A percentile compares a stretch with the other conserved stretches of the same genome.
phyloP scores from a whole-genome alignment of 1,139 yeast species.

The Scheffersomyces titani region DNA sequence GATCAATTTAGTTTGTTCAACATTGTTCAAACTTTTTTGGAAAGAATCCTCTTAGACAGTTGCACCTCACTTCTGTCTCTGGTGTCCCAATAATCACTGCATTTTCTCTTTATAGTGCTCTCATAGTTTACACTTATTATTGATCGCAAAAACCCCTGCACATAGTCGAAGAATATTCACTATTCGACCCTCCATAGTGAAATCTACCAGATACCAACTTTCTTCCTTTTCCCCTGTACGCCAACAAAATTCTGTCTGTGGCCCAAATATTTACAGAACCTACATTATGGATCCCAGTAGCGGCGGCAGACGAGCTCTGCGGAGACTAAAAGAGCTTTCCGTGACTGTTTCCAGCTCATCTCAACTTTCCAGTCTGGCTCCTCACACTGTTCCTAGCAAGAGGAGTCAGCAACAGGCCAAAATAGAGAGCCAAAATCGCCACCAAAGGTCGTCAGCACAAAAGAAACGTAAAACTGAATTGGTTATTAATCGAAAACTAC shows the following conservation, averaged over 20 bases:
- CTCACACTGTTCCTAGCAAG: background rate
- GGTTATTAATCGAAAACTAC: background rate
- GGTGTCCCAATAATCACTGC: background rate
- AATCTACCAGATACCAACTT: background rate
- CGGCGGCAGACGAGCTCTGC: background rate
- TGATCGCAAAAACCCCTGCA: background rate
- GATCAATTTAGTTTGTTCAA: too few species aligned
- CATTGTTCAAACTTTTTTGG: too few species aligned
- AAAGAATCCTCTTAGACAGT: background rate
- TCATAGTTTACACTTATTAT: background rate
- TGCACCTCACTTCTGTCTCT: background rate
- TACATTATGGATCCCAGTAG: background rate
- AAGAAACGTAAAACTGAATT: background rate
- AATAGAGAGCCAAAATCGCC: constrained; percentile 1
- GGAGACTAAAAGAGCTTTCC: background rate
- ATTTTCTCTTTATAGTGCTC: background rate
- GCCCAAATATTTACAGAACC: background rate
- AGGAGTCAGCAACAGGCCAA: constrained; percentile 3
- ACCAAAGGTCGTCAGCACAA: background rate
- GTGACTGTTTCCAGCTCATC: background rate
- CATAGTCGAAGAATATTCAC: background rate
- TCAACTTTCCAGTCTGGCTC: background rate
- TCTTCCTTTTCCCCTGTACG: background rate
- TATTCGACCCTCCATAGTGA: background rate
- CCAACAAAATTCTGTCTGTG: background rate